Percentiles rank a stretch among this genome's conserved stretches.
Conservation (phyloP, 1,139 yeast genomes). For the Blastobotrys aristatus region DNA sequence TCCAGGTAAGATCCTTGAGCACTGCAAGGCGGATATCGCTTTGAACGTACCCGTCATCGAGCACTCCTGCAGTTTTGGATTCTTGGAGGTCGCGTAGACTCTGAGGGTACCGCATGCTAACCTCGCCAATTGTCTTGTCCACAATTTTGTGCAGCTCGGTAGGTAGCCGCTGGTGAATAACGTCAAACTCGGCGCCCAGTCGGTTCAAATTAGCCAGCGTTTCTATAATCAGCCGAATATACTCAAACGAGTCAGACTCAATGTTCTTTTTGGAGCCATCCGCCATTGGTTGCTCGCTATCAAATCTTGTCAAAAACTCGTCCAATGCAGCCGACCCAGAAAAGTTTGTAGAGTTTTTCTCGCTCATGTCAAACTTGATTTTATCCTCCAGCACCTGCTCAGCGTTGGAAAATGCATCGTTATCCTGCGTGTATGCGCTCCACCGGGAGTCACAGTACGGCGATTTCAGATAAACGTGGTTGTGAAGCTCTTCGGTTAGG, state of each 20-base stretch:
- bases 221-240: slow-evolving; percentile 50
- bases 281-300: slow-evolving; percentile 21
- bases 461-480: slow-evolving; percentile 62
- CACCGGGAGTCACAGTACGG: slow-evolving; percentile 37
- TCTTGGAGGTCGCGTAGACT: slow-evolving; percentile 20
- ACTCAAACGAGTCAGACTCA: slow-evolving; percentile 50
- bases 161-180: slow-evolving; percentile 46
- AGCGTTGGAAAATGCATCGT: slow-evolving; percentile 25
- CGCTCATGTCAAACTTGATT: slow-evolving; percentile 29
- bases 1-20: slow-evolving; percentile 65
- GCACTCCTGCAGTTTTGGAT: slow-evolving; percentile 19
- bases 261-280: slow-evolving; percentile 32
- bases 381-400: slow-evolving; percentile 32
- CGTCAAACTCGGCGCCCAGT: slow-evolving; percentile 55
- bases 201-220: slow-evolving; percentile 61
- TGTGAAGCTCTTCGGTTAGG: slow-evolving; percentile 70
- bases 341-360: slow-evolving; percentile 24
- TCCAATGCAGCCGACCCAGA: slow-evolving; percentile 35
- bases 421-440: slow-evolving; percentile 29
- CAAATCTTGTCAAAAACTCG: slow-evolving; percentile 38
- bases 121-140: slow-evolving; percentile 59
- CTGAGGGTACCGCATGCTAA: slow-evolving; percentile 50
- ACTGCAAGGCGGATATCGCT: slow-evolving; percentile 53
- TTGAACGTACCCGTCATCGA: slow-evolving; percentile 19
- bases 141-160: slow-evolving; percentile 51